Evolutionary conservation across 306 rosid species (phyloP), one percentile per base, ranked within the genome.

Genomic region (Cucumis hystrix): DNA sequence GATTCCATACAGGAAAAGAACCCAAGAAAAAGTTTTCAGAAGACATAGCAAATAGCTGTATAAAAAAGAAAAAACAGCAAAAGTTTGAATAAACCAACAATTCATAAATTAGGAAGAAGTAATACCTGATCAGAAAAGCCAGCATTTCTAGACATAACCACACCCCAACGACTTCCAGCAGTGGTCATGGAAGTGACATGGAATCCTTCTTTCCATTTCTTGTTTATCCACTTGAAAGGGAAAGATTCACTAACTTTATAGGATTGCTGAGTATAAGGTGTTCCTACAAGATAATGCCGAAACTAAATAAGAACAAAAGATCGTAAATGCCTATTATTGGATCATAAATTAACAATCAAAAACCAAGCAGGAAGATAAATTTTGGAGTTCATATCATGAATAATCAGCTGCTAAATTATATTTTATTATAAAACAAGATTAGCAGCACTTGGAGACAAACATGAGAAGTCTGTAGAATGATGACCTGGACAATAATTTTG

Each of bases 141-240:
- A 57, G 98, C 94, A 87, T 93, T 93, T 83, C 96, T 85, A 80
- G 98, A 93, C 98, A 93, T 93, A 17, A 93, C 98, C 66, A 93
- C 96, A 18, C 97, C 98, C 98, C 98, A 93, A 74, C 98, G 98
- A 82, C 78, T 89, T 83, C 95, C 97, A 67, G 98, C 98, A 10
- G 98, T 93, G 47, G 98, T 89, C 98, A 93, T 91, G 81, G 98
- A 93, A 60, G 97, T 92, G 60, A 92, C 97, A 69, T 90, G 97
- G 86, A 92, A 92, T 74, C 97, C 97, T 92, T 92, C 97, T 81
- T 92, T 92, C 97, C 97, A 92, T 83, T 92, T 92, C 87, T 92
- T 92, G 86, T 92, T 92, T 83, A 92, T 92, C 97, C 97, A 92
- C 84, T 92, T 92, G 85, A 83, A 90, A 55, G 97, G 97, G 84